Evolutionary conservation across 768 basidiomycete genomes (phyloP).

Genomic region (Mycena albidolilacea): DNA sequence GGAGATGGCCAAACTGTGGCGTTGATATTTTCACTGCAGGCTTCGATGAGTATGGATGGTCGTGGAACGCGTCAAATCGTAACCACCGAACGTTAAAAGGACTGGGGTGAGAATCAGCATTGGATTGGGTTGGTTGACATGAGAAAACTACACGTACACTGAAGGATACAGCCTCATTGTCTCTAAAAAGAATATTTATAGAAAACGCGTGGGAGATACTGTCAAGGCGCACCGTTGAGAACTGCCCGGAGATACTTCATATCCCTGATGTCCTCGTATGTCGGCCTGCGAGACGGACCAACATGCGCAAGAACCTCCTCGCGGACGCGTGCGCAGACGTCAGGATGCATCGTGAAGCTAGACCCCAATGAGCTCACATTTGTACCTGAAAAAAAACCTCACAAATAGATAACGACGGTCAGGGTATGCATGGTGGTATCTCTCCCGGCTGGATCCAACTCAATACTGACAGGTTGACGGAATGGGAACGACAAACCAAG

Average conservation of each 20-base stretch:
- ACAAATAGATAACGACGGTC: constrained; percentile 55
- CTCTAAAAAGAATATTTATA: constrained; percentile 49
- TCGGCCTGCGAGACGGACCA: constrained; percentile 60
- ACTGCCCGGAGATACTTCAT: constrained; percentile 75
- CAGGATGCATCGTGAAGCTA: constrained; percentile 54
- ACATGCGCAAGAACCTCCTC: constrained; percentile 65
- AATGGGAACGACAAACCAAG: constrained; percentile 36
- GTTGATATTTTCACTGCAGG: constrained; percentile 53
- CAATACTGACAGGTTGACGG: not conserved
- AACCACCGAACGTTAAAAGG: constrained; percentile 58
- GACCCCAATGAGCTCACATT: not conserved
- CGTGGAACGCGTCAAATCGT: not conserved
- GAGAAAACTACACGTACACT: constrained; percentile 49
- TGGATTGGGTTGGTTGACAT: not conserved
- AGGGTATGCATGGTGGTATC: constrained; percentile 49
- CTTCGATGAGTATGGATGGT: not conserved
- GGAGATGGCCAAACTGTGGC: constrained; percentile 48
- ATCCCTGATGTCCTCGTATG: constrained; percentile 69
- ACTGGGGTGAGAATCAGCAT: constrained; percentile 41
- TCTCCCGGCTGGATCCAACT: constrained; percentile 12
- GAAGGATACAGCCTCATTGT: constrained; percentile 68
- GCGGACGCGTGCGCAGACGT: constrained; percentile 60
- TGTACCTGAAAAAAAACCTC: not conserved
- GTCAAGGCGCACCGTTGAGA: constrained; percentile 61
- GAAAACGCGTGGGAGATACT: not conserved